Base-by-base conservation (phyloP, 1,284 basidiomycete species). In the Tranzscheliella williamsii region DNA sequence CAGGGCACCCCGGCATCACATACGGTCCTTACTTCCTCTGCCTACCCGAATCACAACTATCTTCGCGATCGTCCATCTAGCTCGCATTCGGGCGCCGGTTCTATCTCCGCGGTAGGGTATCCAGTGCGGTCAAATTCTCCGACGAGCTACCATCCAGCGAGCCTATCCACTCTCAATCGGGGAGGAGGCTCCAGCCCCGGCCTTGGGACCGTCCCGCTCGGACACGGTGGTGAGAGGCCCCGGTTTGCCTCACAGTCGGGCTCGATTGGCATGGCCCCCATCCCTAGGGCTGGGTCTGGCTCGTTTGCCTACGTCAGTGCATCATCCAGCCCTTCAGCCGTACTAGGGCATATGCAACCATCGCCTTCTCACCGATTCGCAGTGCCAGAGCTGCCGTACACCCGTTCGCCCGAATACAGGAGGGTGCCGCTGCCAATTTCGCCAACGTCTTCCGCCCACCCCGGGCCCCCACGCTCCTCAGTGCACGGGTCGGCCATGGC, bases 341-440 rank as follows among this genome's bases (percentile, higher is more conserved):
- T 36, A 4, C 55, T 38, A 15, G 24, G 21, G 13, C 62, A 52
- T 20, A 29, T 65, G 42, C 62, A 65, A 21, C 51, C 62, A 4
- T 65, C 62, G 18, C 62, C 62, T 3, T 60, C 62, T 4, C 62
- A 60, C 38, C 56, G 49, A 13, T 65, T 60, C 24, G 62, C 56
- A 5, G 52, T 65, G 7, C 62, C 62, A 2, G 56, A 60, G 12
- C 30, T 57, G 6, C 61, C 61, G 2, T 44, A 37, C 18, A 21
- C 44, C 24, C 45, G 62, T 13, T 65, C 62, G 26, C 62, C 62
- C 0, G 62, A 65, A 33, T 26, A 15, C 16, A 44, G 52, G 22
- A 42, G 52, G 13, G 41, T 46, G 2, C 55, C 62, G 7, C 16
- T 65, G 40, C 62, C 62, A 2, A 44, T 34, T 4, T 65, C 62